Conservation (phyloP, 2,329 filamentous ascomycete genomes). For the Lachnellula subtilissima region DNA sequence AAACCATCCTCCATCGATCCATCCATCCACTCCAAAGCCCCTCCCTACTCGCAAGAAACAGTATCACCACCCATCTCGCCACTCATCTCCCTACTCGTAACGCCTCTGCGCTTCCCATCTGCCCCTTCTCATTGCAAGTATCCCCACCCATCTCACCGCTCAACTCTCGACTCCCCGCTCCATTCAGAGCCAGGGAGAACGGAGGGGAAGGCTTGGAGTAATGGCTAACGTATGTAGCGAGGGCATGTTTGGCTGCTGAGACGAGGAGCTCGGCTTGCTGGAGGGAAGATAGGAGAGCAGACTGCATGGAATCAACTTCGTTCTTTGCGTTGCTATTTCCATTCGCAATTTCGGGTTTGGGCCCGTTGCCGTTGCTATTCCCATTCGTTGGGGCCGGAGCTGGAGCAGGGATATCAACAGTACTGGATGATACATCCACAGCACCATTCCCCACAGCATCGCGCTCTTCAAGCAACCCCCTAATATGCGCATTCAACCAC, state of each 20-base stretch:
- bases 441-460: background rate
- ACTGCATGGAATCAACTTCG: slow-evolving; percentile 29
- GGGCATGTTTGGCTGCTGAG: slow-evolving; percentile 38
- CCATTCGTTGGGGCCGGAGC: background rate
- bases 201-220: background rate
- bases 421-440: background rate
- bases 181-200: background rate
- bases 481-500: slow-evolving; percentile 60
- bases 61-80: background rate
- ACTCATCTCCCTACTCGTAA: background rate
- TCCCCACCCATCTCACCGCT: slow-evolving; percentile 60
- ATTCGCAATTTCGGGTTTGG: slow-evolving; percentile 19
- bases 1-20: background rate
- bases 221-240: slow-evolving; percentile 12
- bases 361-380: slow-evolving; percentile 33
- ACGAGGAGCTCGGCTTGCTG: background rate
- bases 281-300: background rate
- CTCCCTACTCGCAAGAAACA: background rate
- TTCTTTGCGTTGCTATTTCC: slow-evolving; percentile 36
- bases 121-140: slow-evolving; percentile 35
- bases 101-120: background rate
- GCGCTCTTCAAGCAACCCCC: slow-evolving; percentile 46
- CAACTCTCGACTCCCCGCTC: slow-evolving; percentile 43
- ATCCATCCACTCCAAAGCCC: background rate
- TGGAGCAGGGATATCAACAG: background rate